phyloP scores from a whole-genome alignment of 2,329 filamentous ascomycete genomes.

The Clarireedia homoeocarpa region DNA sequence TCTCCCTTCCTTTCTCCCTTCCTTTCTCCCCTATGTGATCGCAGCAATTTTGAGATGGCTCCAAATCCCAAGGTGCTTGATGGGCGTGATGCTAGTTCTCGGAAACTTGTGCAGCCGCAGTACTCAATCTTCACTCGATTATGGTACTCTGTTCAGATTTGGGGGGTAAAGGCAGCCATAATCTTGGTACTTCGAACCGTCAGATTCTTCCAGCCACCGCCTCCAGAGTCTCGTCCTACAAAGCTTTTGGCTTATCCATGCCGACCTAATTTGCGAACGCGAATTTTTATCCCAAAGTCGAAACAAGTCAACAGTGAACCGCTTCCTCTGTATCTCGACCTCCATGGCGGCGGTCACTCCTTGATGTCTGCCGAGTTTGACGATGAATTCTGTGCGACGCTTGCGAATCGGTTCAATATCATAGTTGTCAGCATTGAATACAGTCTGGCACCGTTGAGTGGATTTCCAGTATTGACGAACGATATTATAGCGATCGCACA shows the following conservation, averaged over 20 bases:
- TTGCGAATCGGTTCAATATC: conserved; percentile 34
- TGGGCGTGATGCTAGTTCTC: neutral
- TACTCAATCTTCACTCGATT: conserved; percentile 8
- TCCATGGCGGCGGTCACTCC: conserved; percentile 45
- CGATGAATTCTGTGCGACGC: conserved; percentile 39
- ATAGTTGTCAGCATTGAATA: conserved; percentile 43
- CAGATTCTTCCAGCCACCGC: conserved; percentile 5
- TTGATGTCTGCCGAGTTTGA: conserved; percentile 37
- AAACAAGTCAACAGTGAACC: conserved; percentile 29
- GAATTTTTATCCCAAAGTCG: conserved; percentile 35
- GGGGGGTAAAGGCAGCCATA: conserved; percentile 8
- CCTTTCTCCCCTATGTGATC: too few relatives aligned
- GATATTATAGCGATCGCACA: conserved; percentile 39
- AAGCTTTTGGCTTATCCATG: conserved; percentile 19
- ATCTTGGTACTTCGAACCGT: conserved; percentile 6
- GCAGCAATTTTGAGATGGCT: neutral
- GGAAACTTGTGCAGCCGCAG: conserved; percentile 4
- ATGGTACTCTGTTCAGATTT: conserved; percentile 12
- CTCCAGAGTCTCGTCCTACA: conserved; percentile 4
- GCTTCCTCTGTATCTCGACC: conserved; percentile 38
- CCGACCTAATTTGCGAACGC: conserved; percentile 21
- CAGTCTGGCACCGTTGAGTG: conserved; percentile 36
- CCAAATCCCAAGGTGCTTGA: neutral
- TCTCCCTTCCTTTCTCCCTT: neutral
- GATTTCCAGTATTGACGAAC: conserved; percentile 38